Conservation (phyloP, 345 rosid species). For the Acer negundo region DNA sequence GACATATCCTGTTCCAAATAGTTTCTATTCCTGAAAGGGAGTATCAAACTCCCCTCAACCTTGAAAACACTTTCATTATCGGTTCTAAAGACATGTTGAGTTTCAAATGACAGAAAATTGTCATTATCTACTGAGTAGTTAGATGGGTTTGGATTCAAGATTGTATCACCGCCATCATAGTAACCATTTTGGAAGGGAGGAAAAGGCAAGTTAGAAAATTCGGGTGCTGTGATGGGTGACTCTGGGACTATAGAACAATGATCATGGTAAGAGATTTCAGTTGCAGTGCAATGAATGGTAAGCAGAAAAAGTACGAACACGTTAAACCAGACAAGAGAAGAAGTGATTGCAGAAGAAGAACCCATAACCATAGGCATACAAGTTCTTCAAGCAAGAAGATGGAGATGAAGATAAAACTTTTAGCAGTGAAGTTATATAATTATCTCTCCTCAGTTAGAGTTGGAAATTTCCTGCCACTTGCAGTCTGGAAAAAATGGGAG, state of each 20-base stretch:
- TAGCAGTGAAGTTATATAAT: not conserved
- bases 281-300: not conserved
- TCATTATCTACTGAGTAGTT: no score
- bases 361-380: not conserved
- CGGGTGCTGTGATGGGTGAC: constrained; percentile 15
- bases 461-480: not conserved
- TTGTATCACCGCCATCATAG: constrained; percentile 30
- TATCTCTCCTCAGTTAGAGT: not conserved
- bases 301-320: not conserved
- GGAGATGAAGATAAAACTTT: not conserved
- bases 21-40: not conserved
- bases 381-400: constrained; percentile 1
- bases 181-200: constrained; percentile 28
- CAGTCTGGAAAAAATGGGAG: not conserved
- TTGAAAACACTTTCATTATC: constrained; percentile 19
- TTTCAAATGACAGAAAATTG: not conserved
- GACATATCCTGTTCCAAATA: not conserved
- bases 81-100: constrained; percentile 27
- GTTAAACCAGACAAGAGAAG: not conserved
- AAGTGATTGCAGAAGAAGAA: not conserved
- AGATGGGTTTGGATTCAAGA: not conserved
- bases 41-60: constrained; percentile 25
- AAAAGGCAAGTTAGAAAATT: constrained; percentile 28
- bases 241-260: constrained; percentile 8
- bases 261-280: constrained; percentile 15